A percentile compares a stretch with the other conserved stretches of the same genome.
Conservation (phyloP, 345 rosid species). For the Syzygium grande region DNA sequence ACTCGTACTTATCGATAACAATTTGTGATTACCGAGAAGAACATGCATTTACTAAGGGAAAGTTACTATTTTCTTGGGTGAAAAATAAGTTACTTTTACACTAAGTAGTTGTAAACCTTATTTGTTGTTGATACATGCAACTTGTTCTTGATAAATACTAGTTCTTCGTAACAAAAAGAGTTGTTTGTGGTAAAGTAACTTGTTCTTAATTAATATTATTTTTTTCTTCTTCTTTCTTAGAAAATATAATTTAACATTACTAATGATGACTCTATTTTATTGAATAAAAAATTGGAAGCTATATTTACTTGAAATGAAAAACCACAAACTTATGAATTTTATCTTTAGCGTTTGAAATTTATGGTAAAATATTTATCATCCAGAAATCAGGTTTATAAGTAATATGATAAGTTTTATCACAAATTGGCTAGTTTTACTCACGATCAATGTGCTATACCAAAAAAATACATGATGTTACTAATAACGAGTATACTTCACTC, state of each 20-base stretch:
- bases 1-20: neutral
- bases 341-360: neutral
- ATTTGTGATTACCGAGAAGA: neutral
- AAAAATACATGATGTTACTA: too few species aligned
- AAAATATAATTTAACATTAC: neutral
- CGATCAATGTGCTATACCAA: too few species aligned
- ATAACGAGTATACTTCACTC: too few species aligned
- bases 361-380: neutral
- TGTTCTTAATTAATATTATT: neutral
- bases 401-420: too few species aligned
- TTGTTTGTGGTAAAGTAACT: neutral
- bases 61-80: neutral
- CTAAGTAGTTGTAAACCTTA: neutral
- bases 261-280: neutral
- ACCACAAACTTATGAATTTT: neutral
- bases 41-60: neutral
- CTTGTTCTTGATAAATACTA: neutral
- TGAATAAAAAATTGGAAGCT: neutral
- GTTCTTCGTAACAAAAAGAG: neutral
- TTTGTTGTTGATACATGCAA: neutral
- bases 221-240: neutral
- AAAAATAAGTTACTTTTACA: neutral
- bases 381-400: neutral
- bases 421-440: too few species aligned
- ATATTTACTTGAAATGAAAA: neutral